Conservation (phyloP, 164 flowering plant species). For the Euptelea pleiosperma region DNA sequence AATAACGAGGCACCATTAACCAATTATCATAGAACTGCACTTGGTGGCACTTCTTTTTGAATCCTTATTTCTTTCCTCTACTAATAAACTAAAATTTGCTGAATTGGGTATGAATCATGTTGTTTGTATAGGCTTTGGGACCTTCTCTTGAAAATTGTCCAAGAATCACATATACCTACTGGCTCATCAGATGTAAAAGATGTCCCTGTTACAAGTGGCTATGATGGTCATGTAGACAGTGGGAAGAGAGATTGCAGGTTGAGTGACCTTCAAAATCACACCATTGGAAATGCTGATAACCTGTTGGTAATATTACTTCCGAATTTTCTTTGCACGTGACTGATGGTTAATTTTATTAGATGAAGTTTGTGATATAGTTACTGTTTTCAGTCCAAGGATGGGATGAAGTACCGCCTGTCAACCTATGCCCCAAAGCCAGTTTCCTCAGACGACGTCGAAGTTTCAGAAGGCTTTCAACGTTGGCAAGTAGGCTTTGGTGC, state of each 20-base stretch:
- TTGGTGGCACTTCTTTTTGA: too few relatives aligned
- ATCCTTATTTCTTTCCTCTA: background rate
- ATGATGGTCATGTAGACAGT: conserved; percentile 12
- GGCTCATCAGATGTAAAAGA: conserved; percentile 8
- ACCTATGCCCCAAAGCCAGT: conserved; percentile 2
- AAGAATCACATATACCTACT: conserved; percentile 2
- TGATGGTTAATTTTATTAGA: background rate
- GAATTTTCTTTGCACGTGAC: background rate
- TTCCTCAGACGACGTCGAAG: conserved; percentile 6
- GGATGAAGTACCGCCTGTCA: background rate
- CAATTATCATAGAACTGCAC: too few relatives aligned
- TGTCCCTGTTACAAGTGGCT: background rate
- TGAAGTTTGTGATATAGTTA: conserved; percentile 5
- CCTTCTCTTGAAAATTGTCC: conserved; percentile 19
- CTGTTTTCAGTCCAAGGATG: conserved; percentile 22
- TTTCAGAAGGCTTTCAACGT: conserved; percentile 15
- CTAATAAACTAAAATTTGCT: background rate
- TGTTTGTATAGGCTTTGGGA: conserved; percentile 34
- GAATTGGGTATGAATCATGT: background rate
- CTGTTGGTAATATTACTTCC: conserved; percentile 16
- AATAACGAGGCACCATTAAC: background rate
- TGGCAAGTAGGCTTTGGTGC: background rate
- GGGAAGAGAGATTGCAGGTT: conserved; percentile 7
- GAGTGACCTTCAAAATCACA: conserved; percentile 10
- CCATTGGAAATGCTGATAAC: conserved; percentile 3